Base-by-base conservation (phyloP, 805 yeast species). In the Candida fluviatilis region DNA sequence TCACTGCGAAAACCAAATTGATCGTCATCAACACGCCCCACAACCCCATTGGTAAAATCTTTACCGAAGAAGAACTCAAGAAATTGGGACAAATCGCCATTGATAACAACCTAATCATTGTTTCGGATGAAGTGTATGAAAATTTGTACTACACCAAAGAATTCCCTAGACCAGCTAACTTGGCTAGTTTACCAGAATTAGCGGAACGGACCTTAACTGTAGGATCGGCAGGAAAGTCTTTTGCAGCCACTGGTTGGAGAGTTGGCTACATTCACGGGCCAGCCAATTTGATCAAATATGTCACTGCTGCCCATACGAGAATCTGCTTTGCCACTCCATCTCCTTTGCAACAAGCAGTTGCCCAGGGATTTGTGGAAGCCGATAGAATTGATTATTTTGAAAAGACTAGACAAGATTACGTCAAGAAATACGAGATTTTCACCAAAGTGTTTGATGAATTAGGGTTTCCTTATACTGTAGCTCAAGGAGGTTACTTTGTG, bases 221-320 rank as follows among this genome's bases (percentile, higher is more conserved):
- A 16, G 98, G 98, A 1, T 87, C 96, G 19, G 99, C 97, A 5
- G 99, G 99, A 46, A 93, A 93, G 62, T 80, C 96, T 0, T 93
- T 93, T 67, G 95, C 96, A n/a, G 96, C 96, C 31, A 93, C 99
- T 10, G 99, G 99, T 38, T 93, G 98, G 97, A 82, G 99, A 70
- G 77, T 93, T 37, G 99, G 99, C 38, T 93, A 95, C 95, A 74
- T 91, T 27, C 81, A 90, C 45, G 98, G 96, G 5, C 82, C 85
- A 38, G 72, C 84, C n/a, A 85, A 84, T 21, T 69, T 90, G 47
- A 71, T 93, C 51, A 80, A 83, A 48, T 87, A 85, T 55, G 95
- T 82, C 4, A 73, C 88, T 5, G 76, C 84, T 18, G 98, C 98
- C 0, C 96, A 93, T 62, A 88, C 96, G 1, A 77, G 99, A 62